These are phyloP conservation scores for Sugiyamaella castrensis DNA, from an alignment of 1,139 yeast species.

Conservation along the genomic window DNA sequence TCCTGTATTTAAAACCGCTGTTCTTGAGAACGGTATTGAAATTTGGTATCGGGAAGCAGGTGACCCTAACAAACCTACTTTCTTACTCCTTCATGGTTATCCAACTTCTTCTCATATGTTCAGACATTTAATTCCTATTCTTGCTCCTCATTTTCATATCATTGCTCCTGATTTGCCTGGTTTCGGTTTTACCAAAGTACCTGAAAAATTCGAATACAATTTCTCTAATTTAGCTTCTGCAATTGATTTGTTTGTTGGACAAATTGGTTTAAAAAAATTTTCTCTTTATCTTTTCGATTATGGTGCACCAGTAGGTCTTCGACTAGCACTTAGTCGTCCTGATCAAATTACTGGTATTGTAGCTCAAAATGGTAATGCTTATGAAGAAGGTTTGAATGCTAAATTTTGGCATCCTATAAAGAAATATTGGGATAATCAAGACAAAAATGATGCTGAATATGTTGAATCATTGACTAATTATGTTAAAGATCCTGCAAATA, in stretches of 20 bases:
- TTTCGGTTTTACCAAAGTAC: slow-evolving; percentile 42
- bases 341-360: slow-evolving; percentile 36
- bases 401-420: slow-evolving; percentile 42
- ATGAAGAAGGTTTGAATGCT: slow-evolving; percentile 40
- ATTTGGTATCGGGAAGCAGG: slow-evolving; percentile 45
- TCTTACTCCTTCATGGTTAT: slow-evolving; percentile 45
- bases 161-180: slow-evolving; percentile 49
- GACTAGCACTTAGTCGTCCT: slow-evolving; percentile 40
- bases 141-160: slow-evolving; percentile 40
- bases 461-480: slow-evolving; percentile 25
- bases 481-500: slow-evolving; percentile 26
- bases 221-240: slow-evolving; percentile 40
- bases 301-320: slow-evolving; percentile 45
- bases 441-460: slow-evolving; percentile 20
- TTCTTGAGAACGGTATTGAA: too few relatives aligned
- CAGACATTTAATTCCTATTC: slow-evolving; percentile 39
- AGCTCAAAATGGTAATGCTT: slow-evolving; percentile 47
- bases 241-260: slow-evolving; percentile 37
- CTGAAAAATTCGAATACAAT: slow-evolving; percentile 32
- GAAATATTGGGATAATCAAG: slow-evolving; percentile 34
- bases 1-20: too few relatives aligned
- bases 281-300: slow-evolving; percentile 44
- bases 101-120: slow-evolving; percentile 46
- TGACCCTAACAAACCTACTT: slow-evolving; percentile 31
- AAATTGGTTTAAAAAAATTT: slow-evolving; percentile 34